Base-by-base conservation (phyloP, 108 stramenopile genomes). In the Aurantiochytrium sp. region DNA sequence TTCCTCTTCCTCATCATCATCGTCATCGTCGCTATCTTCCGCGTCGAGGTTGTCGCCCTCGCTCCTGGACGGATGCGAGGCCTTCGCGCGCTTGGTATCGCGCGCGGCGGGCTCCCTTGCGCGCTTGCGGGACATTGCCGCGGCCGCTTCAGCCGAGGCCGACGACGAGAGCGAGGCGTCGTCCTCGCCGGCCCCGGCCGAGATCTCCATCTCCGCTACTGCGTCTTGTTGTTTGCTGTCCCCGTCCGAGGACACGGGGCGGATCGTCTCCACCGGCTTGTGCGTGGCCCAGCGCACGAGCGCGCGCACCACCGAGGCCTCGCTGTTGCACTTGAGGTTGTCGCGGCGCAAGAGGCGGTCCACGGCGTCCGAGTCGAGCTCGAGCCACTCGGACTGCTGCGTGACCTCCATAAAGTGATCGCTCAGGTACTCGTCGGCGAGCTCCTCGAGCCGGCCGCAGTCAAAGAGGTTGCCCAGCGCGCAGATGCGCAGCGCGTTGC, bases 341-440 rank as follows among this genome's bases (percentile, higher is more conserved):
- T 81, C 73, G 42, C 73, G 73, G 30, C 42, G 45, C 42, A 81
- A 48, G 1, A 81, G 45, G 45, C 73, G 73, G 0, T 81, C 42
- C 12, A 81, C 73, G 45, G 73, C 73, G 24, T 81, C 73, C n/a
- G 42, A 81, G n/a, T 6, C 73, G 32, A 81, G 73, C 39, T 81
- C 73, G 45, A 41, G 21, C 73, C 73, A 81, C 24, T 81, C 73
- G 27, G 45, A n/a, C 27, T 81, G 24, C 3, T 81, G 12, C 6
- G 73, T 81, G 19, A 81, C 73, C 45, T 81, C 42, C 73, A 81
- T 81, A 42, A 81, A 81, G 73, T 81, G 73, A 81, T 81, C 73
- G 2, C 73, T 81, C 42, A 81, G 1, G 30, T 81, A 81, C 36
- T 81, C 73, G 30, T 81, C 73, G 2, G 73, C 73, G 27, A 81